Base-by-base conservation (phyloP, 2,329 filamentous ascomycete species). In the Cercospora sp. region DNA sequence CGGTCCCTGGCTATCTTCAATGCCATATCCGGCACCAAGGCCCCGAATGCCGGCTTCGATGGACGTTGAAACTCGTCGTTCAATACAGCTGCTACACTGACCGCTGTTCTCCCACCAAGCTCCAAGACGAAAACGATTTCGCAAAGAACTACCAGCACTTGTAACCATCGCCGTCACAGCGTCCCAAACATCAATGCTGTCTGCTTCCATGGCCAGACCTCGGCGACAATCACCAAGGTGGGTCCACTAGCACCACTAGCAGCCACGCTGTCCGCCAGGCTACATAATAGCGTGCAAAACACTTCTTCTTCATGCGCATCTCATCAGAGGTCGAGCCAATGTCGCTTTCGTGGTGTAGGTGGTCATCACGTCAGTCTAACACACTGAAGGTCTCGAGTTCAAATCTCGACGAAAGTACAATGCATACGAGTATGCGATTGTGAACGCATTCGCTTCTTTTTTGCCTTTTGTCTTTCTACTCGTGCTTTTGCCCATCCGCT, bases 291-390 rank as follows among this genome's bases (percentile, higher is more conserved):
- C 49, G 49, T 28, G 49, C 49, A 55, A 28, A 55, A 55, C 49
- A n/a, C 1, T 55, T 30, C 24, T 3, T 30, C 24, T 55, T 55
- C 55, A 59, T 59, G 55, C 55, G 55, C 55, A 59, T 21, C 30
- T 34, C 55, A 59, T 37, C 24, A 55, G 55, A 59, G 55, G 55
- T 37, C 32, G n/a, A 37, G 30, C 2, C 13, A 37, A 59, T 40
- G 10, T 58, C n/a, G 55, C 55, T 59, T 59, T 59, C 55, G 55
- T 32, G 55, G 55, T 59, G 55, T 58, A 58, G 53, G 9, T 58
- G 79, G 79, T 81, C 80, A 81, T 81, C 79, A 81, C 80, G 79
- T 81, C 76, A 80, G 79, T 81, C 79, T 81, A 81, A 81, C 80
- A 81, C 55, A 53, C 55, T 53, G 43, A 61, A 61, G 64, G 64